Evolutionary conservation across 2,329 filamentous ascomycete genomes (phyloP).

Genomic region (Pleomassaria siparia): DNA sequence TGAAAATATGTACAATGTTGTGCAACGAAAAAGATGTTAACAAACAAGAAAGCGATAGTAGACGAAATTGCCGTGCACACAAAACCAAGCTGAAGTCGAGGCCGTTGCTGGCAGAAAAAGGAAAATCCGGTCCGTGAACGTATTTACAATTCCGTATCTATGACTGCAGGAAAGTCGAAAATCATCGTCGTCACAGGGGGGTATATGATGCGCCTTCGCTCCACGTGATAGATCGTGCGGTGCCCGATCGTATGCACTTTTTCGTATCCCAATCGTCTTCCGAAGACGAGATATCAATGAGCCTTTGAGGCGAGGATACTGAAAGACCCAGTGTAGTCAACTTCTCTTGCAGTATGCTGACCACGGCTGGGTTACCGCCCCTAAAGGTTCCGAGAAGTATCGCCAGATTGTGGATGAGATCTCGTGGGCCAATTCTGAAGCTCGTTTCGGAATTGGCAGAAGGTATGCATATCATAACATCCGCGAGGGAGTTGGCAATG

Average conservation of each 20-base stretch:
- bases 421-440: conserved; percentile 35
- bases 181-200: background rate
- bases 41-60: too few species aligned
- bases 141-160: conserved; percentile 1
- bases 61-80: too few species aligned
- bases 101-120: too few species aligned
- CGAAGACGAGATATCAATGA: conserved; percentile 34
- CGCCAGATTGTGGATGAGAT: conserved; percentile 37
- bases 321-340: conserved; percentile 29
- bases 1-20: too few species aligned
- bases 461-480: conserved; percentile 42
- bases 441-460: conserved; percentile 33
- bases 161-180: background rate
- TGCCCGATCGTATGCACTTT: background rate
- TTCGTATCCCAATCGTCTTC: conserved; percentile 27
- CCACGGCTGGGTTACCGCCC: conserved; percentile 38
- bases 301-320: conserved; percentile 30
- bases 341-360: conserved; percentile 37
- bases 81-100: too few species aligned
- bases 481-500: conserved; percentile 38
- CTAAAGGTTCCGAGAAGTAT: conserved; percentile 32
- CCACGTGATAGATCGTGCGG: conserved; percentile 9
- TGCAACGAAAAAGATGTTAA: too few species aligned
- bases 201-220: conserved; percentile 5
- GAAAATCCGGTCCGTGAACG: too few species aligned